phyloP scores from a whole-genome alignment of 2,329 filamentous ascomycete genomes.

The Ciborinia camelliae region DNA sequence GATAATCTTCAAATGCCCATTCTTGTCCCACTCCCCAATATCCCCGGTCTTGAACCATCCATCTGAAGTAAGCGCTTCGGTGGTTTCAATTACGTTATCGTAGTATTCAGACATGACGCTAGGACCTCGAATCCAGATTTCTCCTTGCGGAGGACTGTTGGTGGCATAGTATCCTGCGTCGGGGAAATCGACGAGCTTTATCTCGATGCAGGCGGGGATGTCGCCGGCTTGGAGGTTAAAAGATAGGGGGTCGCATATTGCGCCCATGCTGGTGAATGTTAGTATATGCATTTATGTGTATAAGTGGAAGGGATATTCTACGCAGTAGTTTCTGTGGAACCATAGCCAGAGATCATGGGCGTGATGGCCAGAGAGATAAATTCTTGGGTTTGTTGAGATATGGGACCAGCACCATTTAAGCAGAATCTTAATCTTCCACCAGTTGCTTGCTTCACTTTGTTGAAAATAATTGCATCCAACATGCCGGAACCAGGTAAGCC shows the following conservation, averaged over 20 bases:
- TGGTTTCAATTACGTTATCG: conserved; percentile 68
- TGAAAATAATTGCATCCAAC: conserved; percentile 81
- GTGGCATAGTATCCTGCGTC: conserved; percentile 74
- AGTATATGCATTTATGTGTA: background rate
- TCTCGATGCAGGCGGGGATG: conserved; percentile 69
- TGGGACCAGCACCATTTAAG: conserved; percentile 88
- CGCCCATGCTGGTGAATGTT: conserved; percentile 68
- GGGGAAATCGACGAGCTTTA: conserved; percentile 85
- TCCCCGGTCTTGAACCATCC: conserved; percentile 92
- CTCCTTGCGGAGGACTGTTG: conserved; percentile 57
- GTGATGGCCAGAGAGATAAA: conserved; percentile 88
- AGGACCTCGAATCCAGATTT: conserved; percentile 74
- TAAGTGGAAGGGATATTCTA: background rate
- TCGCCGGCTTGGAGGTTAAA: conserved; percentile 76
- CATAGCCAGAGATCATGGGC: conserved; percentile 91
- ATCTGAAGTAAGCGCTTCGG: conserved; percentile 67
- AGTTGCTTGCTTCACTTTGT: conserved; percentile 83
- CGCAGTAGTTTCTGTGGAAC: conserved; percentile 85
- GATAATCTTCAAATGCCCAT: conserved; percentile 85
- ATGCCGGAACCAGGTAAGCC: conserved; percentile 62
- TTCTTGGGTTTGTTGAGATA: conserved; percentile 78
- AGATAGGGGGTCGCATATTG: conserved; percentile 73
- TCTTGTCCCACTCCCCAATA: conserved; percentile 71
- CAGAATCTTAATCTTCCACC: conserved; percentile 83
- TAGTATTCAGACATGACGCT: conserved; percentile 79